Conservation (phyloP, 1,284 basidiomycete genomes). For the Athelia sp. region DNA sequence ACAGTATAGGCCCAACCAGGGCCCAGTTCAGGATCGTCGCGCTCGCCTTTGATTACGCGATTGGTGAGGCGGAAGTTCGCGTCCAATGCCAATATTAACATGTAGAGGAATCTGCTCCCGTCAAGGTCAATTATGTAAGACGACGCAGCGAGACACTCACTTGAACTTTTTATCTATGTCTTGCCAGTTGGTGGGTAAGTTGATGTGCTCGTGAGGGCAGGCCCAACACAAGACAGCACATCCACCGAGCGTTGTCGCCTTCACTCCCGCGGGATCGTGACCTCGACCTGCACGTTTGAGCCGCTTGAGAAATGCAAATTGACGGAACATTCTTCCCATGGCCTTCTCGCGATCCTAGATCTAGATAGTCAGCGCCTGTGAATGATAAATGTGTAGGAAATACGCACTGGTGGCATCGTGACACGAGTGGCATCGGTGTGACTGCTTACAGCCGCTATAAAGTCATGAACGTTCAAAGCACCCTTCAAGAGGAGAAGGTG, state of each 20-base stretch:
- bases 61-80: conserved; percentile 7
- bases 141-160: too few species aligned
- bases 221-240: conserved; percentile 13
- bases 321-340: conserved; percentile 1
- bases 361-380: not conserved
- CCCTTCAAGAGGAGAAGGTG: not conserved
- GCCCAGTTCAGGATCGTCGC: not conserved
- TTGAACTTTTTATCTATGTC: not conserved
- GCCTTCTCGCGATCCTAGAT: conserved; percentile 6
- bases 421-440: not conserved
- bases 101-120: not conserved
- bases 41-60: not conserved
- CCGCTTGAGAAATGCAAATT: conserved; percentile 13
- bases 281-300: conserved; percentile 11
- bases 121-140: too few species aligned
- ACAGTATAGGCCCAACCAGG: not conserved
- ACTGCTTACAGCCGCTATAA: not conserved
- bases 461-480: not conserved
- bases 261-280: conserved; percentile 7
- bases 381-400: not conserved
- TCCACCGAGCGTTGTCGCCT: conserved; percentile 8
- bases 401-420: not conserved
- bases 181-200: conserved; percentile 11
- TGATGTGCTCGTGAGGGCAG: conserved; percentile 14
- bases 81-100: not conserved